Evolutionary conservation across 257 asterid species (phyloP), one percentile per base, ranked within the genome.

Genomic region (Solanum pimpinellifolium): DNA sequence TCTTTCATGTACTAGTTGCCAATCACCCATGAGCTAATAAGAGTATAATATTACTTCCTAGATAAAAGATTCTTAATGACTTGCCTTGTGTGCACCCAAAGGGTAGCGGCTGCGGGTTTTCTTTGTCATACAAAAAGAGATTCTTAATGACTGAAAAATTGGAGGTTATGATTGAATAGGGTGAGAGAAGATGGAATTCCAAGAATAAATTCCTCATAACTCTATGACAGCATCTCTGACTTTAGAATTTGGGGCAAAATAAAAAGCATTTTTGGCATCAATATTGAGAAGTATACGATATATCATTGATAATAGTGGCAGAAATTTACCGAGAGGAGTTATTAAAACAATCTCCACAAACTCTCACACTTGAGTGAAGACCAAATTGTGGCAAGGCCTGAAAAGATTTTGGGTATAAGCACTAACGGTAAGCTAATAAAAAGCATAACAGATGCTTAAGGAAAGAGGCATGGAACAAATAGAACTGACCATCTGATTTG

Each of bases 311-410:
- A 86, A 42, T 37, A 84, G 35, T 59, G 46, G 88, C 83, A 75
- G 9, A 85, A 89, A 85, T 89, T 91, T 95, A 97, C 99, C 99
- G 90, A 56, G 99, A 90, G 82, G 93, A 91, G 87, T 94, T 88
- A 90, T 97, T 97, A 88, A 92, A 97, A 92, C 99, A 97, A 44
- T 92, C 96, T 29, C 98, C 97, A 68, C 99, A 97, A 90, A 97
- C 99, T 91, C 99, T 95, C 83, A 95, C 97, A 35, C 90, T 90
- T 83, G 98, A 81, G 89, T 93, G 91, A 90, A 97, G 94, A 75
- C 95, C 99, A 92, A 95, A 95, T 91, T 97, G 96, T 60, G 99
- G 99, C 89, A 97, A 94, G 69, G 95, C 93, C 99, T 97, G 98
- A 88, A 92, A 88, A 15, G 65, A 89, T 68, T 86, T 87, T 44